A percentile compares a stretch with the other conserved stretches of the same genome.
Evolutionary conservation across 208 protist species (phyloP).

Genomic region (Phytomonas serpens): DNA sequence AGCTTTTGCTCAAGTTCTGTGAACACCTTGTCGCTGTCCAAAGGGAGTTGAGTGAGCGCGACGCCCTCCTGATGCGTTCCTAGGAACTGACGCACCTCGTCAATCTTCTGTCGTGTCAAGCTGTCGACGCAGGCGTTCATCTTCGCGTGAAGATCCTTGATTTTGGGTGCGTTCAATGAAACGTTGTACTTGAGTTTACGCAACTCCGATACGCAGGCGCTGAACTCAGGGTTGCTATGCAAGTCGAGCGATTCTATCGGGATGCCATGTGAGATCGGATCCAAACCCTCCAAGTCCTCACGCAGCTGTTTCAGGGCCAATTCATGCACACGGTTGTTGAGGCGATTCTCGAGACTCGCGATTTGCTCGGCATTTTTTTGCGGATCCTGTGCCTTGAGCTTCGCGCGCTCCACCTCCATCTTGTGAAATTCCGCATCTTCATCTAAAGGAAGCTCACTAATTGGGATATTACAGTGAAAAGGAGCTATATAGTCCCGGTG

Average conservation of each 20-base stretch:
- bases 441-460: slow-evolving; percentile 61
- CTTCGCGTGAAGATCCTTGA: slow-evolving; percentile 39
- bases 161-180: slow-evolving; percentile 16
- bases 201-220: slow-evolving; percentile 43
- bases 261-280: slow-evolving; percentile 50
- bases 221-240: slow-evolving; percentile 51
- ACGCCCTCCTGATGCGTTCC: slow-evolving; percentile 60
- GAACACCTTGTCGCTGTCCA: slow-evolving; percentile 59
- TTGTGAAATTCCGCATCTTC: slow-evolving; percentile 42
- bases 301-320: slow-evolving; percentile 28
- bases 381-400: slow-evolving; percentile 58
- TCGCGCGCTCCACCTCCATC: slow-evolving; percentile 64
- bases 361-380: slow-evolving; percentile 32
- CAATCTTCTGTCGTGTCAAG: slow-evolving; percentile 43
- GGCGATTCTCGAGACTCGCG: slow-evolving; percentile 27
- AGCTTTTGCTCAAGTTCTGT: slow-evolving; percentile 47
- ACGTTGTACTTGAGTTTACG: slow-evolving; percentile 51
- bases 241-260: slow-evolving; percentile 44
- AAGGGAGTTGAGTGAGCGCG: slow-evolving; percentile 40
- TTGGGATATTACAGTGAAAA: slow-evolving; percentile 52
- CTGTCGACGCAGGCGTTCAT: slow-evolving; percentile 40
- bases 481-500: slow-evolving; percentile 62
- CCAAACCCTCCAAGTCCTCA: slow-evolving; percentile 47
- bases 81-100: slow-evolving; percentile 47
- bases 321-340: slow-evolving; percentile 41